Conservation (phyloP, 345 rosid species). For the Syzygium grande region DNA sequence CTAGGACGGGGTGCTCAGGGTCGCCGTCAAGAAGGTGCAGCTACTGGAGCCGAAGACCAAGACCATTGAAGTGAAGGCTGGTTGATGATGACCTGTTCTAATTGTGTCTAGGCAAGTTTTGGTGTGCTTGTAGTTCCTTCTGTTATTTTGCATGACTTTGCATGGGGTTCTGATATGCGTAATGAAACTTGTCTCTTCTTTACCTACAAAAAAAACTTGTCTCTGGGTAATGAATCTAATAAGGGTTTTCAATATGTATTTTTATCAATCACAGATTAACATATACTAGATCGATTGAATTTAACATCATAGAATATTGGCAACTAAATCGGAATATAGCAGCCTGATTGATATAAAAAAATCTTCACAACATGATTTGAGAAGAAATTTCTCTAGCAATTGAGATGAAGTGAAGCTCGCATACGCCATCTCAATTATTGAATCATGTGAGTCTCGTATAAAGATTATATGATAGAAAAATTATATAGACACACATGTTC, state of each 20-base stretch:
- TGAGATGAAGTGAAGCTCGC: not conserved
- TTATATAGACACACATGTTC: not conserved
- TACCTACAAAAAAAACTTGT: too few relatives aligned
- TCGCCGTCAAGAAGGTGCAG: conserved; percentile 62
- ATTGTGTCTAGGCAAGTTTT: not conserved
- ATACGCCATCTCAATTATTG: not conserved
- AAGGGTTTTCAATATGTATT: not conserved
- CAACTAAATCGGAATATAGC: not conserved
- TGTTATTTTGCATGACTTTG: not conserved
- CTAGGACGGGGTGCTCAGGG: conserved; percentile 68
- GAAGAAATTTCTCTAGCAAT: not conserved
- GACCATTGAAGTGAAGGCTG: conserved; percentile 66
- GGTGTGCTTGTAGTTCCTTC: not conserved
- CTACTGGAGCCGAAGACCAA: conserved; percentile 77
- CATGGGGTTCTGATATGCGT: not conserved
- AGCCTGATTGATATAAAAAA: not conserved
- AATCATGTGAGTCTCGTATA: not conserved
- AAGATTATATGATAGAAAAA: not conserved
- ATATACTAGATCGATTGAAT: not conserved
- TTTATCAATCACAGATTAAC: not conserved
- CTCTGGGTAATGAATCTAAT: not conserved
- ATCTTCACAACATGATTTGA: not conserved
- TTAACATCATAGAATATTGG: not conserved
- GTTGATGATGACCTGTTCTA: conserved; percentile 14
- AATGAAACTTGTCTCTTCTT: not conserved